Percentiles rank a stretch among this genome's conserved stretches.
phyloP scores from a whole-genome alignment of 306 rosid species.

The Sphenostylis stenocarpa region DNA sequence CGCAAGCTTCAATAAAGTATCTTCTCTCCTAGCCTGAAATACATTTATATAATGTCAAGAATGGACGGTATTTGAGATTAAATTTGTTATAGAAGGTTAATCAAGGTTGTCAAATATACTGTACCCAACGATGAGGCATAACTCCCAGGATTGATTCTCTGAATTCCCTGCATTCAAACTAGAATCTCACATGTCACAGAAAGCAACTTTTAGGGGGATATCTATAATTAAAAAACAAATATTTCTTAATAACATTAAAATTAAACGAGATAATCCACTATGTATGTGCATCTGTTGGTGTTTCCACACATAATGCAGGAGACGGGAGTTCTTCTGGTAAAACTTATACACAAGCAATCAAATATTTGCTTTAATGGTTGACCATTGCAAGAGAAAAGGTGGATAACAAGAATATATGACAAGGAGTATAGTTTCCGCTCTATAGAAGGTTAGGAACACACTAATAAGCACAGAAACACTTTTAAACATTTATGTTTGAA shows the following conservation, averaged over 20 bases:
- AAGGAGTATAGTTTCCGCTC: neutral
- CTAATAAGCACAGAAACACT: conserved; percentile 7
- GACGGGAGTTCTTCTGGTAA: conserved; percentile 21
- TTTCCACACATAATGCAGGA: conserved; percentile 16
- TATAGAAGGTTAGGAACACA: neutral
- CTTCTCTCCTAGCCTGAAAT: conserved; percentile 96
- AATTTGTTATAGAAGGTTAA: neutral
- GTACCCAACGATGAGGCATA: conserved; percentile 99
- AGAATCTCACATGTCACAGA: conserved; percentile 48
- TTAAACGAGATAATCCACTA: neutral
- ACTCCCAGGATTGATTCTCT: conserved; percentile 97
- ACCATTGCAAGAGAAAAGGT: conserved; percentile 7
- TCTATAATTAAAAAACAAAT: conserved; percentile 9
- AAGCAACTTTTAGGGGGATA: conserved; percentile 34
- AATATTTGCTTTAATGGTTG: neutral
- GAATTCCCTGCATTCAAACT: conserved; percentile 98
- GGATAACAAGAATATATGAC: conserved; percentile 6
- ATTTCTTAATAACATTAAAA: conserved; percentile 11
- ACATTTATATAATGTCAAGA: conserved; percentile 28
- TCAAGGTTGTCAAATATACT: conserved; percentile 24
- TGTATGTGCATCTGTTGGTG: neutral
- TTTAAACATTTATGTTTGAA: neutral
- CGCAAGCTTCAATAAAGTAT: conserved; percentile 74
- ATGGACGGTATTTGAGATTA: neutral
- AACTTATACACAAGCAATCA: conserved; percentile 17